Conservation (phyloP, 345 rosid genomes). For the Psidium guajava region DNA sequence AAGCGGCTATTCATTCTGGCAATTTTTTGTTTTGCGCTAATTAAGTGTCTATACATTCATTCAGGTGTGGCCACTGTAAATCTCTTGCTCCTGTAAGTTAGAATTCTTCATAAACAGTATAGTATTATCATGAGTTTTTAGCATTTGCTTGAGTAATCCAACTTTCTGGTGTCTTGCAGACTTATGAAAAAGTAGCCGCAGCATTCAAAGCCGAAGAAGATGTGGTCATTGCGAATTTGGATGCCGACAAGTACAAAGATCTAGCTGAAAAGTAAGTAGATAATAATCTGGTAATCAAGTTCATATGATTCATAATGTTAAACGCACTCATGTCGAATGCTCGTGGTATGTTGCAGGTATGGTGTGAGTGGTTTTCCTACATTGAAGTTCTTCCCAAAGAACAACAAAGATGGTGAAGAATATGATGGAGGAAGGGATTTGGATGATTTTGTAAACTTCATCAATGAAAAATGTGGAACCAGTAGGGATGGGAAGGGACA, state of each 20-base stretch:
- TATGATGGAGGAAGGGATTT: constrained; percentile 88
- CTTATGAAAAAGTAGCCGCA: constrained; percentile 81
- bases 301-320: not conserved
- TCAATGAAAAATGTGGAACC: constrained; percentile 75
- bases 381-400: constrained; percentile 77
- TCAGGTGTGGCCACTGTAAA: constrained; percentile 99
- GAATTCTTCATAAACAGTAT: not conserved
- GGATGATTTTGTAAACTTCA: constrained; percentile 77
- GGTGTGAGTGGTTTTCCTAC: constrained; percentile 95
- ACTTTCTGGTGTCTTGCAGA: constrained; percentile 22
- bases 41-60: not conserved
- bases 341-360: constrained; percentile 25
- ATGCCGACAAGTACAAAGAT: constrained; percentile 79
- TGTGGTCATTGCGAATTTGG: constrained; percentile 85
- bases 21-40: not conserved
- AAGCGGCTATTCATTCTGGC: not conserved
- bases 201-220: constrained; percentile 68
- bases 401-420: constrained; percentile 91
- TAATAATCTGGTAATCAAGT: not conserved
- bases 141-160: not conserved
- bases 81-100: constrained; percentile 85
- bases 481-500: constrained; percentile 87
- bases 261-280: constrained; percentile 69
- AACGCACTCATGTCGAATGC: not conserved
- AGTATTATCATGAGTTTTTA: not conserved